Conservation (phyloP, 78 protist species). For the Isochrysis galbana region DNA sequence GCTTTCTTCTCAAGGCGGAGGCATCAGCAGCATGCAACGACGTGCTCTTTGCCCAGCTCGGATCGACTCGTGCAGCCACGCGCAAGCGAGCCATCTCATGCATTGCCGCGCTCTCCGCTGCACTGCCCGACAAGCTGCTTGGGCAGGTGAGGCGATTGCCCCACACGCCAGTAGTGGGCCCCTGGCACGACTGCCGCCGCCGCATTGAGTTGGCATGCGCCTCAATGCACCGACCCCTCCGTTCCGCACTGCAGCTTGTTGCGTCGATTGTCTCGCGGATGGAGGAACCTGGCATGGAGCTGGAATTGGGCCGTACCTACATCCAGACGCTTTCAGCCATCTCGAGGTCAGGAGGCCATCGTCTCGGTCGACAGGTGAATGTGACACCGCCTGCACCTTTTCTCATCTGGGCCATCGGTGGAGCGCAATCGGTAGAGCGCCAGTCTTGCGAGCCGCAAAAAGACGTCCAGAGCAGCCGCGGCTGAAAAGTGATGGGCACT, state of each 20-base stretch:
- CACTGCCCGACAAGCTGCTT: constrained; percentile 6
- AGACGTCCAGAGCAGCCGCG: too few relatives aligned
- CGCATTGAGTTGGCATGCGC: too few relatives aligned
- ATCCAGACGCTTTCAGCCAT: constrained; percentile 41
- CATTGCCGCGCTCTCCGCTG: not conserved
- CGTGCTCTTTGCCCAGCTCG: not conserved
- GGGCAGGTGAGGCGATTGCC: not conserved
- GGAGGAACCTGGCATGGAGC: not conserved
- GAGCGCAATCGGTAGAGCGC: too few relatives aligned
- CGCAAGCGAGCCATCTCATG: constrained; percentile 21
- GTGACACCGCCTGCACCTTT: too few relatives aligned
- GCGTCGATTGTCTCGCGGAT: not conserved
- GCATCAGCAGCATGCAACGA: not conserved
- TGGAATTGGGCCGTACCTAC: constrained; percentile 18
- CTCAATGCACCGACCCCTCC: too few relatives aligned
- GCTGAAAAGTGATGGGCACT: too few relatives aligned
- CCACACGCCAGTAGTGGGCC: too few relatives aligned
- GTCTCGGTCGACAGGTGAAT: not conserved
- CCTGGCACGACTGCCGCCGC: too few relatives aligned
- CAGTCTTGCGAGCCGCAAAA: too few relatives aligned
- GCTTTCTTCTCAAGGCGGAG: not conserved
- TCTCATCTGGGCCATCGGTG: too few relatives aligned
- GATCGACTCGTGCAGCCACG: not conserved
- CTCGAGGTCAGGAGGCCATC: constrained; percentile 1
- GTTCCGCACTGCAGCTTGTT: not conserved